phyloP scores from a whole-genome alignment of 148 eudicot genomes.

The Talinum fruticosum region DNA sequence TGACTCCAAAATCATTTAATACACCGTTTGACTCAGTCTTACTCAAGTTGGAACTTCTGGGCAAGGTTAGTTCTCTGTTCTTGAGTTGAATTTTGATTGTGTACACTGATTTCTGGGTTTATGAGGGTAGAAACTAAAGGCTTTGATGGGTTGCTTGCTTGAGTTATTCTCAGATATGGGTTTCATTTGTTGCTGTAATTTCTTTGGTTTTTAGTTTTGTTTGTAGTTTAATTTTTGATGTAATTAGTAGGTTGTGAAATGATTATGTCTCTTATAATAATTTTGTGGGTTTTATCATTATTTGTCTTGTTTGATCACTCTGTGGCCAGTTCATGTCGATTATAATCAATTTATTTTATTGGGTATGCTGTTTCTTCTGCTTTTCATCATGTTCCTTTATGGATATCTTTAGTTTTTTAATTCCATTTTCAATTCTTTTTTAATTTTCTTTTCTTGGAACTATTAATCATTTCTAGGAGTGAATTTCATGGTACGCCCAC shows the following conservation, averaged over 20 bases:
- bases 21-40: not conserved
- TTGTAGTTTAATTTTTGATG: conserved; percentile 3
- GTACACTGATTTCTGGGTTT: not conserved
- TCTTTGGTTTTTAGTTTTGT: not conserved
- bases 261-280: conserved; percentile 23
- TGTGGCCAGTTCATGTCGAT: not conserved
- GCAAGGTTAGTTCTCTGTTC: conserved; percentile 3
- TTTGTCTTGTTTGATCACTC: conserved; percentile 18
- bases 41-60: conserved; percentile 7
- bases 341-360: not conserved
- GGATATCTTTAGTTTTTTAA: not conserved
- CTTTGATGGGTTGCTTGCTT: conserved; percentile 3
- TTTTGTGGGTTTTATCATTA: conserved; percentile 2
- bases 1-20: not conserved
- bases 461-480: not conserved
- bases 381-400: not conserved
- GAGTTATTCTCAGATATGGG: not conserved
- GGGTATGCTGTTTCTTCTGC: conserved; percentile 3
- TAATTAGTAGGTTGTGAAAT: conserved; percentile 14
- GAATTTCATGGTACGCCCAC: not conserved
- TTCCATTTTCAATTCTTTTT: not conserved
- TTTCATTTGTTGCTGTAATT: conserved; percentile 3
- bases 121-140: not conserved
- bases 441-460: not conserved
- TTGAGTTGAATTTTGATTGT: not conserved